phyloP scores from a whole-genome alignment of 192 early-diverging fungal genomes.

The Funneliformis mosseae region DNA sequence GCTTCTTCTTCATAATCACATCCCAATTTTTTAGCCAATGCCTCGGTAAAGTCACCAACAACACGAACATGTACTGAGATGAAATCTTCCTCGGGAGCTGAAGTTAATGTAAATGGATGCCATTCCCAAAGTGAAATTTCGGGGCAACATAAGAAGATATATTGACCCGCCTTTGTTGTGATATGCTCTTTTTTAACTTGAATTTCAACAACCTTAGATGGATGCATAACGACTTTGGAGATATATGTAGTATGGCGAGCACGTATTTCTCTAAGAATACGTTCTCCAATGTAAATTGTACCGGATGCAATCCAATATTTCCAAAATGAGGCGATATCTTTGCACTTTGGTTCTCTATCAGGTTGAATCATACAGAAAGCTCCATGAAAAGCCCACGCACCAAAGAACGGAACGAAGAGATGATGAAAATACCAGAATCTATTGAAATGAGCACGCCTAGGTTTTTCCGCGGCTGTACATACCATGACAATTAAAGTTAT shows the following conservation, averaged over 20 bases:
- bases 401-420: constrained; percentile 67
- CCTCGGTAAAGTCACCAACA: constrained; percentile 74
- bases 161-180: constrained; percentile 68
- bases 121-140: constrained; percentile 71
- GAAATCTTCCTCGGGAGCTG: constrained; percentile 75
- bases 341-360: constrained; percentile 46
- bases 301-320: constrained; percentile 62
- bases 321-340: constrained; percentile 53
- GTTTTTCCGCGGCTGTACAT: constrained; percentile 53
- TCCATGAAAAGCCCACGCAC: constrained; percentile 70
- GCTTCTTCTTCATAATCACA: constrained; percentile 53
- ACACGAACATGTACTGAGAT: constrained; percentile 78
- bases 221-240: constrained; percentile 74
- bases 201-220: constrained; percentile 72
- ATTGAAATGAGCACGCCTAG: constrained; percentile 68
- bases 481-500: constrained; percentile 62
- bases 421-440: constrained; percentile 82
- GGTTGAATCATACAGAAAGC: constrained; percentile 55
- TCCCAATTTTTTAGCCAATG: constrained; percentile 63
- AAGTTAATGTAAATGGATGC: constrained; percentile 81
- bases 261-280: constrained; percentile 63
- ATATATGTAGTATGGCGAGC: constrained; percentile 60
- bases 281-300: constrained; percentile 63
- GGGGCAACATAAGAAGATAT: constrained; percentile 73
- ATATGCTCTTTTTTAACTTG: constrained; percentile 60